Evolutionary conservation across 2,329 filamentous ascomycete genomes (phyloP), one percentile per base, ranked within the genome.

Genomic region (Sclerotinia subarctica): DNA sequence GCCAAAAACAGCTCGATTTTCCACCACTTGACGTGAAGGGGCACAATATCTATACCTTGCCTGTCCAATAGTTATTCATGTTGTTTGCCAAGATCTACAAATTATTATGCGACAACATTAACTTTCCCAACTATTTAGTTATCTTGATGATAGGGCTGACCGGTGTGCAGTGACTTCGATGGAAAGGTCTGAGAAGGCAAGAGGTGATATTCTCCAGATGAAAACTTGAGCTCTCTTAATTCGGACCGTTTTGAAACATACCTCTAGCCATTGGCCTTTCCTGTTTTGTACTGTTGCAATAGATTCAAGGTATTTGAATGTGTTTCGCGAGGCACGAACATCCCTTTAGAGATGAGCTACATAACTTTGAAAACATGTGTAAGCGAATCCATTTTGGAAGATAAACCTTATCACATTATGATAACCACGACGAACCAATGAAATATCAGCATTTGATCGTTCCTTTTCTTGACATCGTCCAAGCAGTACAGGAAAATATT

Each of bases 401-500:
- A 65, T 57, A 35, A 57, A 57, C 49, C 62, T 64, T 64, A 64
- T 64, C 62, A 54, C n/a, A 65, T 65, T 46, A 56, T 54, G 58
- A 62, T 62, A 49, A 49, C 44, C 44, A 35, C n/a, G 10, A 6
- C 29, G 38, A 10, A 21, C 58, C 58, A 62, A 62, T 65, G 7
- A n/a, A 21, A 57, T 35, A 19, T 35, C 38, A 46, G 13, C 38
- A 65, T 44, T 21, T 44, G 8, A 47, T 46, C 5, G 38, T 24
- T 65, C 42, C 51, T 32, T 17, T 19, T 10, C 24, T 42, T 24
- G 24, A 42, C 21, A 3, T 26, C 24, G 19, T 26, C 4, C n/a
- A 58, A 26, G 10, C 17, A 11, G 26, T 42, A 35, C 54, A 26
- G 60, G 46, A 42, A 64, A 42, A 7, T 29, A 32, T 35, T 64